Conservation (phyloP, 768 basidiomycete genomes). For the Lentinula lateritia region DNA sequence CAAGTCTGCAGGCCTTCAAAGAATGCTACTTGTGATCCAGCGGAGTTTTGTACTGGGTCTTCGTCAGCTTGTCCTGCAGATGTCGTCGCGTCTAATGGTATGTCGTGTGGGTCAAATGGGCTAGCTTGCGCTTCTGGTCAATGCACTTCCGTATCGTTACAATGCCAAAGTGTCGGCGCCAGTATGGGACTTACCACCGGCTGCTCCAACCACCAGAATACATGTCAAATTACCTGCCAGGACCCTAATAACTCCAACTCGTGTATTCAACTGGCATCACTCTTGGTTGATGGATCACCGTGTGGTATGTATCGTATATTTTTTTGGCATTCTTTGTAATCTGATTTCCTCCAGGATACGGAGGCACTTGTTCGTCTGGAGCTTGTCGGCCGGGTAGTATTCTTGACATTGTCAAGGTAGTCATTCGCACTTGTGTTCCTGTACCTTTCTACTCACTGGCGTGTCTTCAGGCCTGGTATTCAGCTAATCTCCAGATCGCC, state of each 20-base stretch:
- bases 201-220: slow-evolving; percentile 60
- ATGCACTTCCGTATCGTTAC: slow-evolving; percentile 68
- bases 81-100: slow-evolving; percentile 54
- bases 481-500: slow-evolving; percentile 69
- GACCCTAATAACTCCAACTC: slow-evolving; percentile 55
- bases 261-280: slow-evolving; percentile 66
- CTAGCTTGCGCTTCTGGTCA: slow-evolving; percentile 72
- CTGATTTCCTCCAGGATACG: slow-evolving; percentile 43
- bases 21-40: slow-evolving; percentile 62
- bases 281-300: slow-evolving; percentile 76
- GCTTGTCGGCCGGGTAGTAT: slow-evolving; percentile 56
- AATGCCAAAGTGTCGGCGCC: slow-evolving; percentile 71
- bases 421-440: neutral
- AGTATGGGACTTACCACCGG: slow-evolving; percentile 64
- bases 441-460: slow-evolving; percentile 1
- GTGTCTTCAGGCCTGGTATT: slow-evolving; percentile 59
- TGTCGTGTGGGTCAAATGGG: slow-evolving; percentile 57
- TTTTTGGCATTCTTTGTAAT: slow-evolving; percentile 5
- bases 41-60: slow-evolving; percentile 73
- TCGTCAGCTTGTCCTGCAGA: slow-evolving; percentile 70
- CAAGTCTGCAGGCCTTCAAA: slow-evolving; percentile 68
- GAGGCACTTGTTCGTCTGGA: slow-evolving; percentile 60
- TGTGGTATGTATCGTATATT: slow-evolving; percentile 51
- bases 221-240: slow-evolving; percentile 77
- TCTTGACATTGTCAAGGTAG: slow-evolving; percentile 58